Evolutionary conservation across 192 early-diverging fungal genomes (phyloP), one percentile per base, ranked within the genome.

Genomic region (Rhizoclosmatium sp.): DNA sequence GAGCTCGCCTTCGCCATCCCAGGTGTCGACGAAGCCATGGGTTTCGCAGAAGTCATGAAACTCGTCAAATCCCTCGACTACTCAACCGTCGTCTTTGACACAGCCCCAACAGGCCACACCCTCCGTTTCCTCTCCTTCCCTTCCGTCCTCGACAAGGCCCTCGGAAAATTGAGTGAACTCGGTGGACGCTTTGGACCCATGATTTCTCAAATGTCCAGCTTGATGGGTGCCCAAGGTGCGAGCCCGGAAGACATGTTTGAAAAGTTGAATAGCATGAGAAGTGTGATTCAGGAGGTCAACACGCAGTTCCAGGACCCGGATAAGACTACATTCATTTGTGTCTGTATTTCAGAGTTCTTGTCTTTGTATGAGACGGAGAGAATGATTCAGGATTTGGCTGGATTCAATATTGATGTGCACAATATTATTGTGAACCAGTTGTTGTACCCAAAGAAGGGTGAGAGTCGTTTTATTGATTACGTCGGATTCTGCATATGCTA

Each of bases 41-140:
- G 96, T 59, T 99, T 99, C 87, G 97, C 97, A n/a, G 98, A 99
- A 82, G 98, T 99, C 16, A 99, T 99, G 98, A 99, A 99, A 92
- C 92, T 98, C 75, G 98, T 99, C 54, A 97, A 99, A 86, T 95
- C 95, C 69, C 99, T 99, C 97, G 95, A 99, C 72, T 99, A 99
- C 87, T 94, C 93, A 71, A 93, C 94, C 47, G 96, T 99, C 69
- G 96, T 99, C 61, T 99, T 99, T 87, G 98, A 99, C 87, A 99
- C 98, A 39, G 98, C 98, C 3, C 98, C 98, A 4, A 99, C 98
- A 3, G 98, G 98, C 21, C 98, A 99, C 78, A 99, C 98, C 10
- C 93, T 99, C 69, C 95, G 98, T 56, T 99, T 99, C 88, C 86
- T 99, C 65, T 97, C 95, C 44, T 99, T 99, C 92, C 98, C 98